Percentiles rank a stretch among this genome's conserved stretches.
phyloP scores from a whole-genome alignment of 1,139 yeast genomes.

The Meyerozyma smithsonii region DNA sequence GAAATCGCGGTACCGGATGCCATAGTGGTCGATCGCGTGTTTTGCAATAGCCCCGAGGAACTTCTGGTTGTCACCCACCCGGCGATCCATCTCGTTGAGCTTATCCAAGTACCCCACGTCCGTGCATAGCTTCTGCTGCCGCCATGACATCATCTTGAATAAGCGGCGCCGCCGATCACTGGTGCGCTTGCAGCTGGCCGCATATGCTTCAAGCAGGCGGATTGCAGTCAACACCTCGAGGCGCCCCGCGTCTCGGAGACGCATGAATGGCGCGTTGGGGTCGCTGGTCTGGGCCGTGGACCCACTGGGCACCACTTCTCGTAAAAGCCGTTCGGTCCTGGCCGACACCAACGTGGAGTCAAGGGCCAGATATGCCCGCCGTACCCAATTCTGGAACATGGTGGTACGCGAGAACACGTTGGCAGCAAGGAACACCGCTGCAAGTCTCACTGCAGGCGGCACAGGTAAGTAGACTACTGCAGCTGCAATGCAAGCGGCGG shows the following conservation, averaged over 20 bases:
- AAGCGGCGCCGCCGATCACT: conserved; percentile 43
- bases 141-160: conserved; percentile 47
- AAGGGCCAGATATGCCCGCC: not conserved
- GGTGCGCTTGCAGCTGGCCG: conserved; percentile 31
- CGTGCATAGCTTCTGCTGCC: conserved; percentile 51
- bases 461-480: not conserved
- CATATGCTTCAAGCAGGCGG: conserved; percentile 45
- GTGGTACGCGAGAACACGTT: conserved; percentile 1
- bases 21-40: conserved; percentile 33
- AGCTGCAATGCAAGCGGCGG: not conserved
- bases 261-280: conserved; percentile 3
- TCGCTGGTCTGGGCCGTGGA: not conserved
- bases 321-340: not conserved
- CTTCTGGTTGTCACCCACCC: conserved; percentile 40
- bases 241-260: conserved; percentile 6
- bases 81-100: conserved; percentile 40
- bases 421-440: conserved; percentile 1
- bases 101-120: conserved; percentile 54
- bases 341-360: not conserved
- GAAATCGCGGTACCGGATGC: conserved; percentile 32
- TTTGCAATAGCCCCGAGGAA: conserved; percentile 43
- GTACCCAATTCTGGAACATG: conserved; percentile 6
- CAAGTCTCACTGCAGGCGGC: not conserved
- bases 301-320: not conserved
- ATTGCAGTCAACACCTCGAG: conserved; percentile 47